Conservation (phyloP, 768 basidiomycete genomes). For the Mrakia frigida region DNA sequence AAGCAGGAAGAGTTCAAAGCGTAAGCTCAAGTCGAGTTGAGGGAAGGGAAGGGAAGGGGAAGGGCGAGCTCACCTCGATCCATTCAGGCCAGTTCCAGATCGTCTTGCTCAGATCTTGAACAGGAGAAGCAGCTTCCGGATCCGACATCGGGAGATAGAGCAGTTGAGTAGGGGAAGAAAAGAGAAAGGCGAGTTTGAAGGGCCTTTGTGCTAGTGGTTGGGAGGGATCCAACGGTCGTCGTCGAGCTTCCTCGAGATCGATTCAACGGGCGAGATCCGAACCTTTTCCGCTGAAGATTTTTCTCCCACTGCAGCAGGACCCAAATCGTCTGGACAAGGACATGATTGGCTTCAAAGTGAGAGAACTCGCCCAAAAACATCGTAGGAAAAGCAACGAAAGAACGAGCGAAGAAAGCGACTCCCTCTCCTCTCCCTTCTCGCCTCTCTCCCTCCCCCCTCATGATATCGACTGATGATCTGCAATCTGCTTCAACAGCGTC, state of each 20-base stretch:
- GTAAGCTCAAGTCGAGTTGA: not conserved
- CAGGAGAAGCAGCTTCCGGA: too few relatives aligned
- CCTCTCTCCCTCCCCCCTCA: too few relatives aligned
- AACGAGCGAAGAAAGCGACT: not conserved
- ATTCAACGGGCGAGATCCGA: too few relatives aligned
- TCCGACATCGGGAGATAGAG: not conserved
- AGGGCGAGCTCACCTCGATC: constrained; percentile 8
- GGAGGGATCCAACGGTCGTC: too few relatives aligned
- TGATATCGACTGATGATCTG: constrained; percentile 6
- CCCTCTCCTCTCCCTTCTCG: not conserved
- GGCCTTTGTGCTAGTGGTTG: not conserved
- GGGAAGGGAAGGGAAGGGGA: not conserved
- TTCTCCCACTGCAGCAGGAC: too few relatives aligned
- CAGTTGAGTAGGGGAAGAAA: not conserved
- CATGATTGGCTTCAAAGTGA: too few relatives aligned
- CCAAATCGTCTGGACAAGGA: too few relatives aligned
- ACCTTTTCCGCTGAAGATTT: too few relatives aligned
- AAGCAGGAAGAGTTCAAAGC: too few relatives aligned
- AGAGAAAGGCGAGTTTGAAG: not conserved
- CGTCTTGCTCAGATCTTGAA: constrained; percentile 14
- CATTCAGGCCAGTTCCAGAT: constrained; percentile 23
- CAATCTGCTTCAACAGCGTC: constrained; percentile 53
- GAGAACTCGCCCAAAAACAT: too few relatives aligned
- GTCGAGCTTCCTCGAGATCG: too few relatives aligned
- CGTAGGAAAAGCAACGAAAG: not conserved